phyloP scores from a whole-genome alignment of 2,329 filamentous ascomycete species.

The Botrytis tulipae region DNA sequence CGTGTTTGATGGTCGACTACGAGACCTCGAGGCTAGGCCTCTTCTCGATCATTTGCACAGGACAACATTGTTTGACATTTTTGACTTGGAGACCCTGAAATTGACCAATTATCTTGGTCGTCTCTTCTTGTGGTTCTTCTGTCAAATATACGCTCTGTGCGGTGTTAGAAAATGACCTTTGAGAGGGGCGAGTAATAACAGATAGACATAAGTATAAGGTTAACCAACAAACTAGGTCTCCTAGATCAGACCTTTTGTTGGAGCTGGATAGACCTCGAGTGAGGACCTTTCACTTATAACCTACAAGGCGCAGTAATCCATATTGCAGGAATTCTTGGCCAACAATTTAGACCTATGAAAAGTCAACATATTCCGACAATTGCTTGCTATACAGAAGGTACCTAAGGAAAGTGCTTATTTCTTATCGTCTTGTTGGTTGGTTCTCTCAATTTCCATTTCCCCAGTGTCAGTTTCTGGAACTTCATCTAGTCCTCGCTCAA shows the following conservation, averaged over 20 bases:
- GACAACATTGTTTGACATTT: no score
- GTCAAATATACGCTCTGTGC: background rate
- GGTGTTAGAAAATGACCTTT: background rate
- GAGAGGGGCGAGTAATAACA: background rate
- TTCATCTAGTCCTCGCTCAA: background rate
- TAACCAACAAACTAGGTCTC: background rate
- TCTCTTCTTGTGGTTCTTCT: background rate
- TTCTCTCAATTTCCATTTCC: background rate
- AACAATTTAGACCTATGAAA: background rate
- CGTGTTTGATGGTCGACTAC: background rate
- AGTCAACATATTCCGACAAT: background rate
- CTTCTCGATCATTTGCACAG: background rate
- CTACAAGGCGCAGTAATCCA: constrained; percentile 8
- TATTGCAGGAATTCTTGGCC: background rate
- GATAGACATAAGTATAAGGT: background rate
- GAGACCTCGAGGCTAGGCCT: background rate
- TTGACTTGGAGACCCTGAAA: background rate
- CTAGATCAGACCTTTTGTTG: background rate
- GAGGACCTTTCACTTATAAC: background rate
- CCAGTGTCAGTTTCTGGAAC: background rate
- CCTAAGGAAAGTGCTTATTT: background rate
- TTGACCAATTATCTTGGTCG: background rate
- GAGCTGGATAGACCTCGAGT: background rate
- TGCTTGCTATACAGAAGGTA: background rate
- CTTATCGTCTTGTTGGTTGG: background rate